phyloP scores from a whole-genome alignment of 2,329 filamentous ascomycete species.

The Lasiodiplodia hormozganensis region DNA sequence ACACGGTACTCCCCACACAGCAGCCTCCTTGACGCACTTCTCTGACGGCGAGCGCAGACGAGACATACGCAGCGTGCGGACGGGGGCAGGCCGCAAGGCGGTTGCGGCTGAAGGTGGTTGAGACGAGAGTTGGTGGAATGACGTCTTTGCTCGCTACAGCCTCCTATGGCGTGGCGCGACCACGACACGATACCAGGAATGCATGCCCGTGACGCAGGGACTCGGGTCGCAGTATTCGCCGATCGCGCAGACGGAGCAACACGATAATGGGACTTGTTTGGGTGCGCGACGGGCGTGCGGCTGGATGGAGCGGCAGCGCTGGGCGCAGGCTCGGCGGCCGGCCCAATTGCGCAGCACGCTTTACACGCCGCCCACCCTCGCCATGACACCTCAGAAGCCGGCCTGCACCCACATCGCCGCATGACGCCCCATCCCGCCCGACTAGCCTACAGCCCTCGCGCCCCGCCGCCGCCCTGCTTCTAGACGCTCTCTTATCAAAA shows the following conservation, averaged over 20 bases:
- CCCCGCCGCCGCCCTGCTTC: slow-evolving; percentile 13
- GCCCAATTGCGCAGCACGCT: slow-evolving; percentile 13
- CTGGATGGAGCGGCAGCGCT: not conserved
- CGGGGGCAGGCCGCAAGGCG: not conserved
- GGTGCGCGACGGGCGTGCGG: not conserved
- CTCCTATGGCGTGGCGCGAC: not conserved
- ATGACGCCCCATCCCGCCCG: slow-evolving; percentile 22
- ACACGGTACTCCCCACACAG: not conserved
- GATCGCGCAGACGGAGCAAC: not conserved
- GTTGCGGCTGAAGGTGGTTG: slow-evolving; percentile 7
- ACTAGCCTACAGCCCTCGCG: slow-evolving; percentile 6
- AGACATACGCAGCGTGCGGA: not conserved
- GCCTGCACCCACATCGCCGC: not conserved
- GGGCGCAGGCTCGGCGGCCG: slow-evolving; percentile 11
- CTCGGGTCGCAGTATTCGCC: not conserved
- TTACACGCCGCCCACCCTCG: slow-evolving; percentile 7
- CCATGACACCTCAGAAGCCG: slow-evolving; percentile 13
- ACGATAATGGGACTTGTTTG: not conserved
- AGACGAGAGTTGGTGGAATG: slow-evolving; percentile 2
- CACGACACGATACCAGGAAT: not conserved
- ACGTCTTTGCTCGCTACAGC: slow-evolving; percentile 16
- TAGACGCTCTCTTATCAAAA: slow-evolving; percentile 1
- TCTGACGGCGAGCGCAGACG: slow-evolving; percentile 1
- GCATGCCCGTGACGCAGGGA: slow-evolving; percentile 15
- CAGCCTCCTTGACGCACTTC: not conserved